Base-by-base conservation (phyloP, 192 early-diverging fungal genomes). In the Martensiomyces pterosporus region DNA sequence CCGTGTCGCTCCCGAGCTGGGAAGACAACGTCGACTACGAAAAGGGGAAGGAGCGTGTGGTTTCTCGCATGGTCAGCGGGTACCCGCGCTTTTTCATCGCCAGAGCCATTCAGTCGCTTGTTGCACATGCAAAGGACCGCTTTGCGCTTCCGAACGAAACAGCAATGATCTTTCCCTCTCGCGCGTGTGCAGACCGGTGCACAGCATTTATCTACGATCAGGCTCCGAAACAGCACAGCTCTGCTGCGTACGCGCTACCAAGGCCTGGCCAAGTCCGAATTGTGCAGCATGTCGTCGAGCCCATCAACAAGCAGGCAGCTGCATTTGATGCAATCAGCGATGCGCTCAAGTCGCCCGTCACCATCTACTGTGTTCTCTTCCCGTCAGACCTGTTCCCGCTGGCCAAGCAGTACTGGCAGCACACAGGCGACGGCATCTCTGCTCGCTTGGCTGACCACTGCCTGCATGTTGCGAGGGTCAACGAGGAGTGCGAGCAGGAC, bases 371-470 rank as follows among this genome's bases (percentile, higher is more conserved):
- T 39, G 81, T 92, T 9, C 51, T 95, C 35, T 92, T 96, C 60
- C 88, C 88, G 1, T 66, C 67, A 27, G 77, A 80, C 5, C 75
- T 79, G 25, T 81, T 80, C 36, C 42, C 73, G 10, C 55, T 90
- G 29, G 95, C 87, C n/a, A 96, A 98, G 62, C 83, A 82, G 75
- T 95, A 85, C 58, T 98, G 95, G 95, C 93, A 97, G 72, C 95
- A 98, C 64, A 64, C 90, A 5, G 95, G 95, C 21, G 89, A 90
- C 35, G 89, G 84, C 36, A 80, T 98, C 22, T 85, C 88, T 1
- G 90, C 90, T 3, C 82, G 95, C 27, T 79, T 89, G 65, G 95
- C 95, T 0, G 81, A 88, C 27, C 84, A 87, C 45, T 88, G 86
- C 58, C 57, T 98, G 43, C 66, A 79, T 29, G 72, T 90, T 18